These are phyloP conservation scores for Trichoderma pleuroti DNA, from an alignment of 2,329 filamentous ascomycete genomes.

Conservation along the genomic window DNA sequence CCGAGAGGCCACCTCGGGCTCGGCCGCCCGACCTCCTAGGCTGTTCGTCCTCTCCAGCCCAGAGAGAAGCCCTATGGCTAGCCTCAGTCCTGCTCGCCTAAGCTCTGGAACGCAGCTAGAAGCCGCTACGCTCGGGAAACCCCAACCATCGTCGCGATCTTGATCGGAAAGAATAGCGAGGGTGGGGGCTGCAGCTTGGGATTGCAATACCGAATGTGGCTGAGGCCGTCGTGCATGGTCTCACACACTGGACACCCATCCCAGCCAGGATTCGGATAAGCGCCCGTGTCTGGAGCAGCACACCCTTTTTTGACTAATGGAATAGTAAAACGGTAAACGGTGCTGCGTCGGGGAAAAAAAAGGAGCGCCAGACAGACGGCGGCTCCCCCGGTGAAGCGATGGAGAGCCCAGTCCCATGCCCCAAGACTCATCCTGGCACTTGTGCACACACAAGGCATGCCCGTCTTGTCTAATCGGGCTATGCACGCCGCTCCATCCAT, in stretches of 20 bases:
- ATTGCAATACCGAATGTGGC: conserved; percentile 18
- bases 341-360: background rate
- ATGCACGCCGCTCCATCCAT: conserved; percentile 12
- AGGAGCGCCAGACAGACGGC: background rate
- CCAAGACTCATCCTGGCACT: background rate
- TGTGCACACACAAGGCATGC: background rate
- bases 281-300: background rate
- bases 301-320: background rate
- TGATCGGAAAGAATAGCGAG: conserved; percentile 19
- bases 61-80: background rate
- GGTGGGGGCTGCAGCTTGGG: conserved; percentile 18
- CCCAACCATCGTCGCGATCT: conserved; percentile 10
- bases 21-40: background rate
- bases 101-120: conserved; percentile 15
- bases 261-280: conserved; percentile 4
- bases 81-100: background rate
- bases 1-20: background rate
- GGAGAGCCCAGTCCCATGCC: background rate
- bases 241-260: background rate
- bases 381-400: conserved; percentile 3
- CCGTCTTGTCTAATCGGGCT: background rate
- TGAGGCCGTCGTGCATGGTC: background rate
- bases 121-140: conserved; percentile 15
- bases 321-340: background rate
- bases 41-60: background rate